Percentiles rank a stretch among this genome's conserved stretches.
Evolutionary conservation across 2,329 filamentous ascomycete species (phyloP).

Genomic region (Colletotrichum sp.): DNA sequence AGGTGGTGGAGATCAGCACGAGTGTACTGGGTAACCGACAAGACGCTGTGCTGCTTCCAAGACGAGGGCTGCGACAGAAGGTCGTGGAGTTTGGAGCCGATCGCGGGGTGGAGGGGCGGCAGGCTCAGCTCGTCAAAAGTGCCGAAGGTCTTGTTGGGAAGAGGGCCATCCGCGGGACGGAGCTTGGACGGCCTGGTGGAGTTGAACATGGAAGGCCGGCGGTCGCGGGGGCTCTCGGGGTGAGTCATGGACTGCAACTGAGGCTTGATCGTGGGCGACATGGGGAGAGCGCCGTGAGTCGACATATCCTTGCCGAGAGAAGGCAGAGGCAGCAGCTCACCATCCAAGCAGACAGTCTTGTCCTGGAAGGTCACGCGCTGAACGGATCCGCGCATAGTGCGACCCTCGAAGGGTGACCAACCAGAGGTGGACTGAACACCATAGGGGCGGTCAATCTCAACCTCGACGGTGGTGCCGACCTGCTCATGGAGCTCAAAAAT

Average conservation of each 20-base stretch:
- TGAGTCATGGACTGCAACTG: constrained; percentile 42
- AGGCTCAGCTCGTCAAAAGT: constrained; percentile 49
- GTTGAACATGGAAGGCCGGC: constrained; percentile 33
- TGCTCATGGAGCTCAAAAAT: constrained; percentile 87
- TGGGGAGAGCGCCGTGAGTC: constrained; percentile 59
- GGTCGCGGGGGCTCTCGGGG: constrained; percentile 38
- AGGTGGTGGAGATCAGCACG: constrained; percentile 88
- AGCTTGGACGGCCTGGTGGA: constrained; percentile 33
- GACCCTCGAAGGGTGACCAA: constrained; percentile 77
- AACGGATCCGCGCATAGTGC: constrained; percentile 70
- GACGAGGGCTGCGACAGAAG: constrained; percentile 76
- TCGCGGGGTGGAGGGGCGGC: constrained; percentile 52
- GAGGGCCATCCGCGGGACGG: constrained; percentile 23
- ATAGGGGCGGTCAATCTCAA: constrained; percentile 76
- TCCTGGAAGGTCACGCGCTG: constrained; percentile 78
- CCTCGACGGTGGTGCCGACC: constrained; percentile 72
- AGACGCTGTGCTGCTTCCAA: constrained; percentile 88
- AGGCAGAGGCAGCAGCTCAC: constrained; percentile 60
- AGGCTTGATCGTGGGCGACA: constrained; percentile 64
- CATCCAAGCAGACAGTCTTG: constrained; percentile 77
- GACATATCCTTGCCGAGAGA: constrained; percentile 78
- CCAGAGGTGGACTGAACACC: constrained; percentile 52
- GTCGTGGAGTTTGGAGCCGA: constrained; percentile 68
- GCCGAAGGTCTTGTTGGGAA: background rate
- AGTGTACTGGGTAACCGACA: constrained; percentile 90